Conservation (phyloP, 208 protist species). For the Crithidia expoeki region DNA sequence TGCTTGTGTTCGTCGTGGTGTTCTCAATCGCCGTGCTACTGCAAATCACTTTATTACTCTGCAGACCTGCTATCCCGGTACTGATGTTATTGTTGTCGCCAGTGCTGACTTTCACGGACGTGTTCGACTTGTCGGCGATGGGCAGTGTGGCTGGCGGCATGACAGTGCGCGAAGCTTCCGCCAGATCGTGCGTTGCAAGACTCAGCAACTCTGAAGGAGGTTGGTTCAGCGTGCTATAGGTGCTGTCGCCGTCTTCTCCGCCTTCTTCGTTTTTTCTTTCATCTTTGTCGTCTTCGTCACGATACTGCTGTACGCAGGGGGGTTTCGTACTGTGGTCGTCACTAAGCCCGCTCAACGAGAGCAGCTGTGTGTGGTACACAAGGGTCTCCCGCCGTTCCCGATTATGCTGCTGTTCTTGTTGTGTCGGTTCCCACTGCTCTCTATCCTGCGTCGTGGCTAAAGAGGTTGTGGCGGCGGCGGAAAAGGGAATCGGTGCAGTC, state of each 20-base stretch:
- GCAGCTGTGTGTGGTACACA: neutral
- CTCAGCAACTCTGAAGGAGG: neutral
- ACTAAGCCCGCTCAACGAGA: neutral
- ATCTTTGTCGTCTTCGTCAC: neutral
- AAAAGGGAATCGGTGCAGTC: too few species aligned
- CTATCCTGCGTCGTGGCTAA: neutral
- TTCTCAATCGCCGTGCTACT: neutral
- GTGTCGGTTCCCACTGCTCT: too few species aligned
- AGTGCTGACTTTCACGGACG: neutral
- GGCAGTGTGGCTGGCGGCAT: neutral
- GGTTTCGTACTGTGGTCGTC: neutral
- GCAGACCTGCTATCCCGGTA: neutral
- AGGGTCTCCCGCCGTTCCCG: neutral
- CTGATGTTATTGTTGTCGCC: neutral
- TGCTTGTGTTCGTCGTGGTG: constrained; percentile 4
- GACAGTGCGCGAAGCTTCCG: neutral
- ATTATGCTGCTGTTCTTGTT: neutral
- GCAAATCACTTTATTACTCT: neutral
- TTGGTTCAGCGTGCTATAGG: neutral
- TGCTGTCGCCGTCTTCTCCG: neutral
- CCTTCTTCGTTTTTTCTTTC: neutral
- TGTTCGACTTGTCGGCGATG: neutral
- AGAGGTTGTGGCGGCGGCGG: too few species aligned
- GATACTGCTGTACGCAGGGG: too few species aligned
- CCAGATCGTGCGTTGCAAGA: neutral